A percentile compares a stretch with the other conserved stretches of the same genome.
Conservation (phyloP, 495 filamentous ascomycete species). For the Penicillium cataractarum region DNA sequence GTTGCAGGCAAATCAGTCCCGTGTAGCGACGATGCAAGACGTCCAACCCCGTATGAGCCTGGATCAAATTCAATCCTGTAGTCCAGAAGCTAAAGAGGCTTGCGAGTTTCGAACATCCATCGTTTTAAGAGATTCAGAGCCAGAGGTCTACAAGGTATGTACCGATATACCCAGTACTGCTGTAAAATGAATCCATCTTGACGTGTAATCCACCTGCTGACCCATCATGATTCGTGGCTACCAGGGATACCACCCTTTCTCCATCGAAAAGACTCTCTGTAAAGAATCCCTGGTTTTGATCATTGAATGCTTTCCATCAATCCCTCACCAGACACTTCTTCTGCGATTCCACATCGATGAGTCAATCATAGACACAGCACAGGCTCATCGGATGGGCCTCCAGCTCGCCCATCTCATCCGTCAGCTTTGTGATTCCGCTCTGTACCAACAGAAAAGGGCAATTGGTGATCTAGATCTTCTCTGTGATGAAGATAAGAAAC, state of each 20-base stretch:
- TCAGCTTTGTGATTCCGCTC: neutral
- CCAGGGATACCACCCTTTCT: neutral
- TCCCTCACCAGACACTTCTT: neutral
- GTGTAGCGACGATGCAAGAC: neutral
- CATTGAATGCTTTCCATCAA: neutral
- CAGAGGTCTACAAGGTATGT: neutral
- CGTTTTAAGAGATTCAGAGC: neutral
- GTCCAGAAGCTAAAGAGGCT: neutral
- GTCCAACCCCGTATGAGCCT: neutral
- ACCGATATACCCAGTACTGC: too few relatives aligned
- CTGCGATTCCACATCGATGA: neutral
- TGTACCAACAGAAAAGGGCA: neutral
- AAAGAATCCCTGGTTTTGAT: neutral
- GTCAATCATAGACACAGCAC: neutral
- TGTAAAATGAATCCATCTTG: neutral
- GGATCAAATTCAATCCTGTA: neutral
- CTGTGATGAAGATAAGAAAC: neutral
- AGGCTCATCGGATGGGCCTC: neutral
- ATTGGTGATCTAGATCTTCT: neutral
- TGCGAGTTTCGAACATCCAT: neutral
- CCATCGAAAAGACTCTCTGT: neutral
- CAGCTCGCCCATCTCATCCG: neutral
- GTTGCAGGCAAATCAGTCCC: constrained; percentile 2
- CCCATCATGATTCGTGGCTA: neutral
- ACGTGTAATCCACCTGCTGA: neutral